A percentile compares a stretch with the other conserved stretches of the same genome.
phyloP scores from a whole-genome alignment of 192 early-diverging fungal species.

The Jimgerdemannia flammicorona region DNA sequence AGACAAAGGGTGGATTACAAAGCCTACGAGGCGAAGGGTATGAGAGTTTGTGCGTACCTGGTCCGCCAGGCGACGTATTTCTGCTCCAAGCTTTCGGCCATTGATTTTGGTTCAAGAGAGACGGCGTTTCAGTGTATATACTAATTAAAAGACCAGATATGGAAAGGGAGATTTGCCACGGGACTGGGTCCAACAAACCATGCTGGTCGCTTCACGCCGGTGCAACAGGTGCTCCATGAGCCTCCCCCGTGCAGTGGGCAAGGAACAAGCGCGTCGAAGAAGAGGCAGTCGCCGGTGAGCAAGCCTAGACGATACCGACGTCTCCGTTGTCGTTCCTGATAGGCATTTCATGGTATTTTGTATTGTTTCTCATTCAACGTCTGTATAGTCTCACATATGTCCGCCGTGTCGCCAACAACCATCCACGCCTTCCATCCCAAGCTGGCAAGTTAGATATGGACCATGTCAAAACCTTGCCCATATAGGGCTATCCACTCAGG shows the following conservation, averaged over 20 bases:
- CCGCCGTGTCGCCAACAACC: too few species aligned
- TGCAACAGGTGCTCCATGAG: not conserved
- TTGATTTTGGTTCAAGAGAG: not conserved
- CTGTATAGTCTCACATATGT: too few species aligned
- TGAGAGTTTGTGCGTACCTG: conserved; percentile 2
- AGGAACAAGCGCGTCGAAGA: not conserved
- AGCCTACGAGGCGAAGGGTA: not conserved
- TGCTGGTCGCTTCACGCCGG: not conserved
- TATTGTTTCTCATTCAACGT: too few species aligned
- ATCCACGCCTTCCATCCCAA: too few species aligned
- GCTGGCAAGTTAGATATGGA: not conserved
- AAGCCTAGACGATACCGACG: not conserved
- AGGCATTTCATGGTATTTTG: not conserved
- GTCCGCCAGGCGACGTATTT: conserved; percentile 22
- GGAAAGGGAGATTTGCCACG: not conserved
- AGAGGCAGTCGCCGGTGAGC: not conserved
- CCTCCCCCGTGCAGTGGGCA: not conserved
- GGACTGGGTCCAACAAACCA: not conserved
- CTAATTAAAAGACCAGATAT: not conserved
- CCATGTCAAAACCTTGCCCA: too few species aligned
- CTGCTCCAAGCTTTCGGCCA: conserved; percentile 14
- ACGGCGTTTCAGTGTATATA: not conserved
- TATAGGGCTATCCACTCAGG: too few species aligned
- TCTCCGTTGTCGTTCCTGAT: not conserved
- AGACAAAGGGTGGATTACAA: not conserved